phyloP scores from a whole-genome alignment of 768 basidiomycete species.

The Boletus edulis region DNA sequence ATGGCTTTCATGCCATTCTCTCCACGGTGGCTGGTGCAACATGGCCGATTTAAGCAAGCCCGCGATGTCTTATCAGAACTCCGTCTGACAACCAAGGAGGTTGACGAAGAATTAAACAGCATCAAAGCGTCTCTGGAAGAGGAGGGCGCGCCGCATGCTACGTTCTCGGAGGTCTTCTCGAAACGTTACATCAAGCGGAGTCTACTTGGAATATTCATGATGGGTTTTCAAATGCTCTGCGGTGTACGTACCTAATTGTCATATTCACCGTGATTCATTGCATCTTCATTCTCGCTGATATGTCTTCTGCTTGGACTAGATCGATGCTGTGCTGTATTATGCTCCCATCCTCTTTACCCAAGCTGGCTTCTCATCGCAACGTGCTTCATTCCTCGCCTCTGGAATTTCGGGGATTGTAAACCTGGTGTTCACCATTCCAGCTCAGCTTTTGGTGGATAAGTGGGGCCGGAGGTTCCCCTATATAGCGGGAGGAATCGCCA shows the following conservation, averaged over 20 bases:
- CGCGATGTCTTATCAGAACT: slow-evolving; percentile 25
- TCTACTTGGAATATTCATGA: slow-evolving; percentile 40
- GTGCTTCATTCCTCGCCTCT: slow-evolving; percentile 49
- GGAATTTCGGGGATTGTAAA: slow-evolving; percentile 48
- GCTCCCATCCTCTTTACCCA: slow-evolving; percentile 49
- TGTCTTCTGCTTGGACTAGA: slow-evolving; percentile 11
- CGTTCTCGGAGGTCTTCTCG: slow-evolving; percentile 29
- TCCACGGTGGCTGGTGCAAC: slow-evolving; percentile 31
- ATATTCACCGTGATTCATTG: background rate
- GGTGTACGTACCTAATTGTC: slow-evolving; percentile 16
- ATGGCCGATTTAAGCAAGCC: slow-evolving; percentile 32
- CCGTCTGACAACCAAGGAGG: slow-evolving; percentile 4
- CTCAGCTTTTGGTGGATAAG: slow-evolving; percentile 39
- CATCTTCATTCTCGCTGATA: background rate
- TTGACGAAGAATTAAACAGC: slow-evolving; percentile 21
- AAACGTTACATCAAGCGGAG: slow-evolving; percentile 33
- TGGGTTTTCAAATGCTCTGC: slow-evolving; percentile 42
- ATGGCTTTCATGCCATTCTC: slow-evolving; percentile 23
- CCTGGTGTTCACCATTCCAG: slow-evolving; percentile 36
- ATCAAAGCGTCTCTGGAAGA: slow-evolving; percentile 25
- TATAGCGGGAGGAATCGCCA: slow-evolving; percentile 42
- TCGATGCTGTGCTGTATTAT: slow-evolving; percentile 34
- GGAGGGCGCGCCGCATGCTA: slow-evolving; percentile 15
- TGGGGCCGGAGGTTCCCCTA: slow-evolving; percentile 36
- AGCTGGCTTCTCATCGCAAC: slow-evolving; percentile 45